Evolutionary conservation across 495 filamentous ascomycete genomes (phyloP), one percentile per base, ranked within the genome.

Genomic region (Penicillium canescens): DNA sequence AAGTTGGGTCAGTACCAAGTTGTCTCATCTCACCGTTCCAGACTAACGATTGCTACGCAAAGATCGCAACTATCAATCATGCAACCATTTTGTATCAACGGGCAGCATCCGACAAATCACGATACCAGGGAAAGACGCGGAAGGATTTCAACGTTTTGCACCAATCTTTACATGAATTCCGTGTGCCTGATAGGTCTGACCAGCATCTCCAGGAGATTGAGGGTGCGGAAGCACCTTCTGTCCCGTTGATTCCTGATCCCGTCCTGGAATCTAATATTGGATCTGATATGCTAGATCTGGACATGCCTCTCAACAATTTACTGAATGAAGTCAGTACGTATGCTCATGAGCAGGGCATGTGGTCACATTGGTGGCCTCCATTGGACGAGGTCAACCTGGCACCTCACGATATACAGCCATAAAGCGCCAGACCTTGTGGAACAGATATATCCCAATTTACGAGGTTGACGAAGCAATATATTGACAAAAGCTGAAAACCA

Each of bases 81-180:
- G 50, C 56, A 2, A 56, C 50, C 4, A 48, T 59, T 6, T 43
- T 65, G 21, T 65, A 65, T 16, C 37, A 62, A 34, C 47, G 59
- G 42, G 62, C 62, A 3, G 52, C 52, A 3, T 41, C 55, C 2
- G 52, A 65, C 33, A 46, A 48, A 34, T 47, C 47, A 8, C 52
- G 55, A 33, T 65, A 62, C 26, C 46, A 49, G 26, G 62, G 62
- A 9, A 65, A 59, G 28, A 49, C 59, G 3, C 48, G 59, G n/a
- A 49, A 38, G 3, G 62, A 65, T 35, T 65, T 65, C 16, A 44
- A 59, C 13, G 35, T 54, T 28, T 39, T 65, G 10, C 55, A 62
- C 38, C 56, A 61, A 37, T 65, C 62, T 3, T 54, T 65, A 4
- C 59, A 62, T 42, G 62, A 65, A 39, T 62, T 62, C 20, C 60